These are phyloP conservation scores for Aspergillus intermedius DNA, from an alignment of 2,329 filamentous ascomycete genomes.

Conservation along the genomic window DNA sequence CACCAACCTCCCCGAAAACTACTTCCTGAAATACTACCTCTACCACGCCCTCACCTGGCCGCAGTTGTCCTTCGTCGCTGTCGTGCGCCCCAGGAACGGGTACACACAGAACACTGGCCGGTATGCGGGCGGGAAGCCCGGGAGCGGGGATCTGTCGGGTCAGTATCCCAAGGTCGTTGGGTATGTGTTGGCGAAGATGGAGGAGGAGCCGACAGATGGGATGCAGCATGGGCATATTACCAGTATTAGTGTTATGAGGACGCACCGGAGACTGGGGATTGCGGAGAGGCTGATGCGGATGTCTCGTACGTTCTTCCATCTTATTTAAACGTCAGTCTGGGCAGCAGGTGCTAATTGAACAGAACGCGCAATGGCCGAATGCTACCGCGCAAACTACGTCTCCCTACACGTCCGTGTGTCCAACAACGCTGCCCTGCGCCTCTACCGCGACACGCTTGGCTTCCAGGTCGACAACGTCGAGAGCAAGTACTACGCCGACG, in stretches of 20 bases:
- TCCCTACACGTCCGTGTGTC: constrained; percentile 92
- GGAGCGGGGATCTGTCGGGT: constrained; percentile 14
- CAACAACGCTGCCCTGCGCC: constrained; percentile 81
- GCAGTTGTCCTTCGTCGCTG: constrained; percentile 91
- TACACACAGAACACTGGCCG: constrained; percentile 58
- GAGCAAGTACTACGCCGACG: constrained; percentile 70
- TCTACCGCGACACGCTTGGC: constrained; percentile 87
- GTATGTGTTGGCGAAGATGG: constrained; percentile 99
- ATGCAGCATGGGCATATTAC: constrained; percentile 95
- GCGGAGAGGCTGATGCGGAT: constrained; percentile 98
- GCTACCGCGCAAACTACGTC: constrained; percentile 84
- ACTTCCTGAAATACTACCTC: constrained; percentile 99
- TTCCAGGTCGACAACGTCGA: constrained; percentile 72
- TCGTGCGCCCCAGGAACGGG: constrained; percentile 74
- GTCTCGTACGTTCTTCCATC: constrained; percentile 49
- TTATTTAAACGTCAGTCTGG: too few species aligned
- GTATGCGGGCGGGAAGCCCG: constrained; percentile 46
- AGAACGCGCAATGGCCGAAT: constrained; percentile 97
- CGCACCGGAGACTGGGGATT: constrained; percentile 81
- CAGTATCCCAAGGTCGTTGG: constrained; percentile 94
- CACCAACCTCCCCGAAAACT: constrained; percentile 98
- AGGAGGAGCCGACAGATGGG: constrained; percentile 89
- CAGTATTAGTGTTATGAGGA: constrained; percentile 90
- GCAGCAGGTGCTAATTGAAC: constrained; percentile 3
- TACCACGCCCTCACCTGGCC: constrained; percentile 99